Percentiles rank a stretch among this genome's conserved stretches.
phyloP scores from a whole-genome alignment of 768 basidiomycete species.

The Pisolithus albus region DNA sequence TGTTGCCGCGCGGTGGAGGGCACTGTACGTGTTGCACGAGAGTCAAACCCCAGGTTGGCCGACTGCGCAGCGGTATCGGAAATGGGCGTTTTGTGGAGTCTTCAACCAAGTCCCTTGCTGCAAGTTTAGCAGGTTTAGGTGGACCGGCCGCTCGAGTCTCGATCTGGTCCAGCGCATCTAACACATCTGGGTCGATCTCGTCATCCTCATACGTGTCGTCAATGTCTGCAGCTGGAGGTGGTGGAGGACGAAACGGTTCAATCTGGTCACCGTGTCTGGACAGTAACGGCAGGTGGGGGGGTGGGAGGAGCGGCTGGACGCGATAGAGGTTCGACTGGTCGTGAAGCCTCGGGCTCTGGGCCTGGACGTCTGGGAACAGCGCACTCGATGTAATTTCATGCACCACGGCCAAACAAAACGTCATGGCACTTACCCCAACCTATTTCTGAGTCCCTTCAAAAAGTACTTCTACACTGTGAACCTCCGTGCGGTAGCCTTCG shows the following conservation, averaged over 20 bases:
- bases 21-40: no score
- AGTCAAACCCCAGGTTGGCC: neutral
- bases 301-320: conserved; percentile 9
- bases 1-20: neutral
- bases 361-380: conserved; percentile 18
- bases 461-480: conserved; percentile 52
- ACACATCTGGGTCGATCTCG: conserved; percentile 24
- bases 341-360: conserved; percentile 12
- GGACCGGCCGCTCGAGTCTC: conserved; percentile 5
- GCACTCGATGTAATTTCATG: neutral
- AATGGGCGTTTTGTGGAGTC: neutral
- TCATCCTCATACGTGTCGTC: conserved; percentile 22
- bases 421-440: conserved; percentile 55
- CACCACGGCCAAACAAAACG: conserved; percentile 6
- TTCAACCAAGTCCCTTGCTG: no score
- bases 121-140: neutral
- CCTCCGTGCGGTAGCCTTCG: conserved; percentile 56
- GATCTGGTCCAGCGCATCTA: conserved; percentile 10
- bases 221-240: conserved; percentile 7
- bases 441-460: conserved; percentile 47
- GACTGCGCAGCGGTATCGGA: neutral
- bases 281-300: conserved; percentile 5
- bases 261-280: neutral
- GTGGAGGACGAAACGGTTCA: neutral
- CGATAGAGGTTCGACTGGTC: conserved; percentile 5